Conservation (phyloP, 805 yeast genomes). For the Metschnikowia henanensis region DNA sequence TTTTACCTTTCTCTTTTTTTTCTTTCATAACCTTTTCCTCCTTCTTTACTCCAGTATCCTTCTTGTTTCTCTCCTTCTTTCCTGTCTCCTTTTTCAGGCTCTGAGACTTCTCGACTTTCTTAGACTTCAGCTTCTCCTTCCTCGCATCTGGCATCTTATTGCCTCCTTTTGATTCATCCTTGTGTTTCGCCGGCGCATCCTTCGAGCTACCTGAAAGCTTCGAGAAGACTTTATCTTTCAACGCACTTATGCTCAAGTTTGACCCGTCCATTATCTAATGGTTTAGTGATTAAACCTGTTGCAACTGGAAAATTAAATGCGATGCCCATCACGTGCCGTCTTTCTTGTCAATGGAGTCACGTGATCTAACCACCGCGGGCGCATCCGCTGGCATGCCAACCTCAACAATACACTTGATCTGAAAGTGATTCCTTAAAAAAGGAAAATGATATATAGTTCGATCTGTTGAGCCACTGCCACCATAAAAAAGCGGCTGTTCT, state of each 20-base stretch:
- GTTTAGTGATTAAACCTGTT: background rate
- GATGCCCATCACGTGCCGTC: constrained; percentile 13
- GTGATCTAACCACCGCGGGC: background rate
- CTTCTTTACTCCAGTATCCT: too few relatives aligned
- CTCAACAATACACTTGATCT: too few relatives aligned
- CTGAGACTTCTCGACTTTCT: constrained; percentile 1
- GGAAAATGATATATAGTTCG: too few relatives aligned
- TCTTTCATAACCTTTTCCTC: too few relatives aligned
- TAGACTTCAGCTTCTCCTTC: background rate
- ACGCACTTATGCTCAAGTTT: constrained; percentile 50
- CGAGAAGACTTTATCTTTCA: constrained; percentile 63
- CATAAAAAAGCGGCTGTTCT: too few relatives aligned
- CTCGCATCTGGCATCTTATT: background rate
- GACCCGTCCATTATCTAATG: constrained; percentile 40
- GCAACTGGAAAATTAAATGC: constrained; percentile 8
- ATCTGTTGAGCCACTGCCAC: too few relatives aligned
- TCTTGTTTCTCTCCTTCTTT: too few relatives aligned
- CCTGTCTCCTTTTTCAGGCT: background rate
- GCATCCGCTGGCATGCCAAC: too few relatives aligned
- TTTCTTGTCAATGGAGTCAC: background rate
- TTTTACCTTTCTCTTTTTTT: too few relatives aligned
- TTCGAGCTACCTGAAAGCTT: constrained; percentile 36
- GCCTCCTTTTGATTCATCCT: background rate
- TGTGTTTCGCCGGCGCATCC: background rate
- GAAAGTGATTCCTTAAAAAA: too few relatives aligned